Percentiles rank a stretch among this genome's conserved stretches.
phyloP scores from a whole-genome alignment of 306 rosid genomes.

The Casuarina glauca region DNA sequence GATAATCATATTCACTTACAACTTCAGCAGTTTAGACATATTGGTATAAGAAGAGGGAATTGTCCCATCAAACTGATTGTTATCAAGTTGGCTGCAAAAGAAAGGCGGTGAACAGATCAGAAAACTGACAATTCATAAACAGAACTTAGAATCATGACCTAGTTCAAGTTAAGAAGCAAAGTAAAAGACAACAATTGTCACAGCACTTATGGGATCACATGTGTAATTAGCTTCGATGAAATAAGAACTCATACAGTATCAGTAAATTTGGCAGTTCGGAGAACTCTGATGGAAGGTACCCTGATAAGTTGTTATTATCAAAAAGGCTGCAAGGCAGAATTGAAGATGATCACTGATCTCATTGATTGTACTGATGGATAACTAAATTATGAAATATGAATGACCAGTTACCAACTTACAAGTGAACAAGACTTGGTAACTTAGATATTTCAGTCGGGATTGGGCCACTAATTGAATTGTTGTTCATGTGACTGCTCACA shows the following conservation, averaged over 20 bases:
- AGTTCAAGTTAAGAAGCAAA: neutral
- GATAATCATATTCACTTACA: conserved; percentile 37
- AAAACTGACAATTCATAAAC: neutral
- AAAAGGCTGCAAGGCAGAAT: conserved; percentile 37
- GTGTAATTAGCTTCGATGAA: neutral
- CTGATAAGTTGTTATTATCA: conserved; percentile 52
- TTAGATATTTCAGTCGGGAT: conserved; percentile 44
- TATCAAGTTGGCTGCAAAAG: conserved; percentile 50
- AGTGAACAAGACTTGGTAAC: conserved; percentile 31
- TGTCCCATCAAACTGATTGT: conserved; percentile 43
- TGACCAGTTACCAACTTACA: conserved; percentile 36
- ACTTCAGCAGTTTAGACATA: conserved; percentile 44
- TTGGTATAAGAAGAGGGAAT: conserved; percentile 44
- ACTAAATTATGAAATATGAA: neutral
- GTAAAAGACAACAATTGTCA: neutral
- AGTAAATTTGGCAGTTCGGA: conserved; percentile 21
- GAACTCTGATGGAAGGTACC: conserved; percentile 44
- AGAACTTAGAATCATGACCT: neutral
- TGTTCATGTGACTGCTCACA: conserved; percentile 53
- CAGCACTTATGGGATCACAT: neutral
- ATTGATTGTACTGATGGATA: neutral
- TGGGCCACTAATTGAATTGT: conserved; percentile 49
- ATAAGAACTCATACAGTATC: conserved; percentile 43
- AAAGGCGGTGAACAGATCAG: neutral
- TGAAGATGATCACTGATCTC: neutral